Evolutionary conservation across 495 filamentous ascomycete genomes (phyloP).

Genomic region (Chaetomium tenue): DNA sequence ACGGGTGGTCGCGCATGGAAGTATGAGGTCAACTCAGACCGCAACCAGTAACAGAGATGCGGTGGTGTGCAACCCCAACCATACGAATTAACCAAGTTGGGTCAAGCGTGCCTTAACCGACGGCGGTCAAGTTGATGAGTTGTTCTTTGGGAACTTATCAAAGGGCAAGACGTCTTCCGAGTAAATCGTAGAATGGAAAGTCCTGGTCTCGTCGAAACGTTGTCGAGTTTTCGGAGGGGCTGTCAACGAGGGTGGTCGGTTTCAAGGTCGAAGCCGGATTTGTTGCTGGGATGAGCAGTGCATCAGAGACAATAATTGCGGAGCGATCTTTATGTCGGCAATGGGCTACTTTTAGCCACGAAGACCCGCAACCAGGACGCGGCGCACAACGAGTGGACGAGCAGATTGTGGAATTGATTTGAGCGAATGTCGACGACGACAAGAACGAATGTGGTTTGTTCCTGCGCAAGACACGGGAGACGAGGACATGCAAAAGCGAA

Average conservation of each 20-base stretch:
- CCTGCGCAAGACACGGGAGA: constrained; percentile 3
- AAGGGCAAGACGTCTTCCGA: constrained; percentile 14
- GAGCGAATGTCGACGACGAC: background rate
- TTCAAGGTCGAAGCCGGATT: constrained; percentile 33
- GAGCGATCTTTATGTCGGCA: constrained; percentile 4
- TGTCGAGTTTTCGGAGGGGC: constrained; percentile 22
- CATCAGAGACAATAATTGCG: constrained; percentile 23
- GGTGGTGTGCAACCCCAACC: constrained; percentile 28
- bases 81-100: constrained; percentile 28
- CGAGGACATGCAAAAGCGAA: constrained; percentile 13
- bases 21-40: constrained; percentile 36
- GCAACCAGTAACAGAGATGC: constrained; percentile 16
- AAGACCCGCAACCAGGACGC: constrained; percentile 1
- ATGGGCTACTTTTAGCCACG: constrained; percentile 8
- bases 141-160: constrained; percentile 6
- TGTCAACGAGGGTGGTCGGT: constrained; percentile 22
- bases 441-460: constrained; percentile 4
- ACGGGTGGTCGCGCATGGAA: constrained; percentile 35
- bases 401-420: background rate
- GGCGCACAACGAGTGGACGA: constrained; percentile 10
- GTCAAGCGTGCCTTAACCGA: background rate
- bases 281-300: constrained; percentile 23
- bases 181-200: constrained; percentile 23
- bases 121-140: background rate
- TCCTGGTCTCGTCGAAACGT: constrained; percentile 29